Percentiles rank a stretch among this genome's conserved stretches.
These are phyloP conservation scores for Xerocomus minutiporus DNA, from an alignment of 1,284 basidiomycete species.

Conservation along the genomic window DNA sequence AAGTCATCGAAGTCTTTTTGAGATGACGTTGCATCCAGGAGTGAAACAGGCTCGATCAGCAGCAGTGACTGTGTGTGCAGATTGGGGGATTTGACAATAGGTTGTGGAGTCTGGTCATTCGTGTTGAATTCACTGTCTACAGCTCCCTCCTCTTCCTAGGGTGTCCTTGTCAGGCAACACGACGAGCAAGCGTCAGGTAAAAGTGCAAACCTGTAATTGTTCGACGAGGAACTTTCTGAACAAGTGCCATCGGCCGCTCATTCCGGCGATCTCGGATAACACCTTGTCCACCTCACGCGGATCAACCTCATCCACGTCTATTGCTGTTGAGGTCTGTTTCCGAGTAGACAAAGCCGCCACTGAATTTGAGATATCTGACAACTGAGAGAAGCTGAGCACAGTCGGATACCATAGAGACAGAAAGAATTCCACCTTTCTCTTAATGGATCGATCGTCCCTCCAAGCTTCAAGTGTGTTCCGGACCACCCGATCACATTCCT, in stretches of 20 bases:
- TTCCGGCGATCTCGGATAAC: conserved; percentile 80
- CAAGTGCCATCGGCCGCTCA: conserved; percentile 88
- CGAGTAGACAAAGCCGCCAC: conserved; percentile 36
- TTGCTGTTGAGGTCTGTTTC: conserved; percentile 36
- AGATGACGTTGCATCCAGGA: conserved; percentile 49
- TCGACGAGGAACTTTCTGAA: conserved; percentile 86
- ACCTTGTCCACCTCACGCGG: conserved; percentile 88
- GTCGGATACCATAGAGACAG: conserved; percentile 1
- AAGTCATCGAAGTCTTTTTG: conserved; percentile 65
- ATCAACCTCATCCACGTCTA: conserved; percentile 70
- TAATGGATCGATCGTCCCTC: conserved; percentile 81
- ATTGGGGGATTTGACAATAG: background rate
- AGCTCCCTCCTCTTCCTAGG: conserved; percentile 20
- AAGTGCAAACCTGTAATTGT: conserved; percentile 51
- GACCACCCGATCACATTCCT: conserved; percentile 85
- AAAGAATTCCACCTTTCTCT: conserved; percentile 54
- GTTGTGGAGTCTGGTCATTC: conserved; percentile 1
- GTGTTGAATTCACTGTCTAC: conserved; percentile 1
- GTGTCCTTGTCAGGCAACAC: conserved; percentile 6
- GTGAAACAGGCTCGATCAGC: conserved; percentile 14
- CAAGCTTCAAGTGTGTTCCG: conserved; percentile 76
- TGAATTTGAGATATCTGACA: conserved; percentile 44
- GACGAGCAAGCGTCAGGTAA: background rate
- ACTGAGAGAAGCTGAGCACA: conserved; percentile 32
- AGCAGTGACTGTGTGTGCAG: background rate